Base-by-base conservation (phyloP, 441 rosid species). In the Eutrema salsugineum region DNA sequence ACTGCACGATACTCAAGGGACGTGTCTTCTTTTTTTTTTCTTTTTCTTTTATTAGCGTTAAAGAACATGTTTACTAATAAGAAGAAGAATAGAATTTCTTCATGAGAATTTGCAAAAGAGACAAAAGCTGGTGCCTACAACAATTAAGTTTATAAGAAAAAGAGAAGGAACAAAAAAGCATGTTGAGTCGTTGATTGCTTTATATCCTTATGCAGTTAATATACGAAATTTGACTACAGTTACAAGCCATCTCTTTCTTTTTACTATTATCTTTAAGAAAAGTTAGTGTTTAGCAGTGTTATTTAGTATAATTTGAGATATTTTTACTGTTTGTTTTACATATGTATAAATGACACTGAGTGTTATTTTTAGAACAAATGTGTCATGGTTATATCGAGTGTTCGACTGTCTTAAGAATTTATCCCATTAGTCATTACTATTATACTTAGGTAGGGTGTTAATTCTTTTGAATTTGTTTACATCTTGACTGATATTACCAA, bases 1-100 rank as follows among this genome's bases (percentile, higher is more conserved):
- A 24, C 30, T 57, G 47, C 79, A 64, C 79, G 61, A 64, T 64
- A 70, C 42, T 65, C 80, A 65, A 77, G 64, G 72, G 71, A 65
- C 68, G 57, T 77, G 76, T 70, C 42, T 77, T 70, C 22, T 64
- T 70, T 27, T 48, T 70, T 70, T 70, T 63, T 36, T 3, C 5
- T 39, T 47, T 61, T 36, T 28, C 32, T 5, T 11, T 11, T 42
- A 50, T 46, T 55, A 38, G 38, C 36, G 51, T 68, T 64, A 58
- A 71, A 57, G 57, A 65, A 43, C 42, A 70, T 0, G 39, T 20
- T 33, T 61, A 33, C 14, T 63, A 22, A 12, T 22, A 19, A 54
- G 38, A 61, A 47, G 62, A 51, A 51, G 5, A 17, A 8, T 35
- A 15, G 38, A 15, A 5, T 53, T 46, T 46, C 55, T 76, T 64